Evolutionary conservation across 148 eudicot genomes (phyloP).

Genomic region (Nepenthes gracilis): DNA sequence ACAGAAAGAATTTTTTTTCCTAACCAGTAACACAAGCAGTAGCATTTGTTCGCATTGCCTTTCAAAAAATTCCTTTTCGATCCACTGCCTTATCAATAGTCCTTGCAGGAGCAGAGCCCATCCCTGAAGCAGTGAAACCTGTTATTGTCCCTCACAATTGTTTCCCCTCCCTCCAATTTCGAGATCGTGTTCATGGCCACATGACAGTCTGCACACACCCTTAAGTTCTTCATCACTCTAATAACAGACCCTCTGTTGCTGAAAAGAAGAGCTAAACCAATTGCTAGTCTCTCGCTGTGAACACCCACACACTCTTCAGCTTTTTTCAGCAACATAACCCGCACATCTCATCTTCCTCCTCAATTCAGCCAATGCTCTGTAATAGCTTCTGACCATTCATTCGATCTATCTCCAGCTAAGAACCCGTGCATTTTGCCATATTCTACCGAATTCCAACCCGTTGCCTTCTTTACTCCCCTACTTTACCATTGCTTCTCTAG

Average conservation of each 20-base stretch:
- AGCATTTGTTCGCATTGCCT: too few species aligned
- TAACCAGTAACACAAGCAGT: too few species aligned
- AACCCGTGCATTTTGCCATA: conserved; percentile 51
- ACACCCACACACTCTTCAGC: conserved; percentile 6
- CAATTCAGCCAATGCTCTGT: conserved; percentile 25
- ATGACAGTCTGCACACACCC: conserved; percentile 55
- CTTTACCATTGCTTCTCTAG: conserved; percentile 34
- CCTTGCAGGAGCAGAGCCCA: conserved; percentile 70
- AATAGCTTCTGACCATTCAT: conserved; percentile 35
- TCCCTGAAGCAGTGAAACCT: conserved; percentile 78
- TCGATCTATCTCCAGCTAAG: conserved; percentile 44
- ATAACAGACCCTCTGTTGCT: conserved; percentile 66
- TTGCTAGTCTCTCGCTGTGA: too few species aligned
- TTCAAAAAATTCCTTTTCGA: too few species aligned
- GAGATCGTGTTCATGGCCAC: background rate
- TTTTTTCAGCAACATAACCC: conserved; percentile 47
- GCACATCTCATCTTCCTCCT: conserved; percentile 30
- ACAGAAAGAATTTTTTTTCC: too few species aligned
- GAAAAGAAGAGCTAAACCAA: conserved; percentile 60
- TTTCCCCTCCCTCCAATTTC: conserved; percentile 54
- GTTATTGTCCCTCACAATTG: conserved; percentile 60
- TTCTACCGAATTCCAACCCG: conserved; percentile 61
- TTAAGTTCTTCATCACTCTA: conserved; percentile 60
- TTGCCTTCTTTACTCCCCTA: conserved; percentile 34
- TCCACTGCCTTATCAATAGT: conserved; percentile 14